A percentile compares a stretch with the other conserved stretches of the same genome.
Evolutionary conservation across 2,329 filamentous ascomycete genomes (phyloP).

Genomic region (Echinosphaeria canescens): DNA sequence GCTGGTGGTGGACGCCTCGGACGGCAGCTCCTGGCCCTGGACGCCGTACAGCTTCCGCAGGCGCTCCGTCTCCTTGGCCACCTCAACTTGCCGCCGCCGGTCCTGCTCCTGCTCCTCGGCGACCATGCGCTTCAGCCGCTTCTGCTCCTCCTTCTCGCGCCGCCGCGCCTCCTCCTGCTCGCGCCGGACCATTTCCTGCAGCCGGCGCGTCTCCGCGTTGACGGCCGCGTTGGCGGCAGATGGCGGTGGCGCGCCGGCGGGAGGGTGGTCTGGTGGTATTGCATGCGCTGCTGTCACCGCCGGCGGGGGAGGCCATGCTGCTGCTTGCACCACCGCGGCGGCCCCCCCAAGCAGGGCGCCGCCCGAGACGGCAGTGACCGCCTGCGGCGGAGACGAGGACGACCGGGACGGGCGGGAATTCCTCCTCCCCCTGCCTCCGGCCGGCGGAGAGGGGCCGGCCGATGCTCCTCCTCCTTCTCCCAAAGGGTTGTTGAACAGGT

Average conservation of each 20-base stretch:
- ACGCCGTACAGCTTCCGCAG: constrained; percentile 47
- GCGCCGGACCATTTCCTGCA: constrained; percentile 33
- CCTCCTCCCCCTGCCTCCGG: constrained; percentile 13
- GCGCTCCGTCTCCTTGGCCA: constrained; percentile 68
- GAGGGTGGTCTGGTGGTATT: too few species aligned
- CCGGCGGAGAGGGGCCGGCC: too few species aligned
- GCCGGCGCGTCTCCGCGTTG: constrained; percentile 57
- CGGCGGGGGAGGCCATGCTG: background rate
- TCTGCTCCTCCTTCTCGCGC: constrained; percentile 30
- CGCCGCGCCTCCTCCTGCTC: constrained; percentile 31
- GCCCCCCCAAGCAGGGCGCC: background rate
- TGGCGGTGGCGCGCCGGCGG: constrained; percentile 8
- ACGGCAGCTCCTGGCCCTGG: constrained; percentile 19
- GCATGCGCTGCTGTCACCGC: too few species aligned
- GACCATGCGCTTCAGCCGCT: constrained; percentile 41
- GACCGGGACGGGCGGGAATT: constrained; percentile 17
- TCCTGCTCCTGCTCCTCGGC: constrained; percentile 43
- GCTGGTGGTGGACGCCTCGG: constrained; percentile 5
- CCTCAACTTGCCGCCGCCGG: constrained; percentile 28
- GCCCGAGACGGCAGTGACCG: background rate
- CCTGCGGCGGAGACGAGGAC: constrained; percentile 10
- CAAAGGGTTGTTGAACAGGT: constrained; percentile 57
- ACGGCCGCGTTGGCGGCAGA: constrained; percentile 17
- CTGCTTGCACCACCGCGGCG: background rate
- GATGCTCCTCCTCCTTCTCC: constrained; percentile 7